Conservation (phyloP, 306 rosid species). For the Cucurbita moschata region DNA sequence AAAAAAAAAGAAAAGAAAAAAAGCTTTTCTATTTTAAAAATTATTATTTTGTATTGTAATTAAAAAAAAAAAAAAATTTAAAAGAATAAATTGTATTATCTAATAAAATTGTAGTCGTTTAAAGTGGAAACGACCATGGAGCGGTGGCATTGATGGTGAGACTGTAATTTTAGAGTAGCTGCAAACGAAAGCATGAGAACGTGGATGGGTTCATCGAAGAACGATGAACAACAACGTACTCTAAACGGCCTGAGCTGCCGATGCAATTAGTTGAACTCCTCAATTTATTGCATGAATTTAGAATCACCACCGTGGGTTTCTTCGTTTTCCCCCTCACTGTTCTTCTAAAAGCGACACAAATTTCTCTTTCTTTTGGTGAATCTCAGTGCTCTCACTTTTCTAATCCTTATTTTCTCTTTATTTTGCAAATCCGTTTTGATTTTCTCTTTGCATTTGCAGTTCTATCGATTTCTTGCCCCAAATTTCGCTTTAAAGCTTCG, state of each 20-base stretch:
- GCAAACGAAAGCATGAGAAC: not conserved
- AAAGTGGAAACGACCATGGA: not conserved
- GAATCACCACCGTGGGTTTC: not conserved
- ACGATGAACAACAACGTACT: not conserved
- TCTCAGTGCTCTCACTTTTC: not conserved
- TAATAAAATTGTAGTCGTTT: no score
- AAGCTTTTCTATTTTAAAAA: not conserved
- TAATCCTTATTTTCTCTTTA: not conserved
- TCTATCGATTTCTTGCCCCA: not conserved
- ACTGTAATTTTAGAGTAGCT: not conserved
- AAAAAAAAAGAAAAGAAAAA: not conserved
- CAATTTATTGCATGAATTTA: not conserved
- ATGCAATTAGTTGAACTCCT: not conserved
- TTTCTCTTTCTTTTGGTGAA: not conserved
- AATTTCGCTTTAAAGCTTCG: not conserved
- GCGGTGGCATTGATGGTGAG: not conserved
- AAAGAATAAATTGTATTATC: no score
- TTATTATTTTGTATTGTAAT: not conserved
- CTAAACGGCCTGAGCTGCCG: not conserved
- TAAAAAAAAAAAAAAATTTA: no score
- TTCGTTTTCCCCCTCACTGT: not conserved
- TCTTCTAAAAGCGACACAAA: not conserved
- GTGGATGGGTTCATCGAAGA: not conserved
- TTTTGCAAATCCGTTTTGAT: not conserved
- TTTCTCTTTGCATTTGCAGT: not conserved